Conservation (phyloP, 306 rosid species). For the Mimosa bimucronata region DNA sequence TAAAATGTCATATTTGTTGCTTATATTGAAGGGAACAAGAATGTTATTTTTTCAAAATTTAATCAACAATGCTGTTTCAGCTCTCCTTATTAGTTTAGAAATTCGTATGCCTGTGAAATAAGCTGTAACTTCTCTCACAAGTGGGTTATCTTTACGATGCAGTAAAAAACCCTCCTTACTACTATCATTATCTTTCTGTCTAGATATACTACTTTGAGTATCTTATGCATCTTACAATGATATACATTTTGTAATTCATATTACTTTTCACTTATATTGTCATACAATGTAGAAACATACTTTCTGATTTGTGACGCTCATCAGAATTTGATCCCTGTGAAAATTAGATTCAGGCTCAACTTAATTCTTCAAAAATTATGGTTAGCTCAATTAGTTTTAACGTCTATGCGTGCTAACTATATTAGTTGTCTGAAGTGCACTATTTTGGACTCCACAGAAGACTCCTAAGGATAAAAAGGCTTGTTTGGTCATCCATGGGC, state of each 20-base stretch:
- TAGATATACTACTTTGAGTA: background rate
- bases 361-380: slow-evolving; percentile 15
- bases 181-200: background rate
- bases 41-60: background rate
- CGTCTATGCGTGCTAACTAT: slow-evolving; percentile 25
- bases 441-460: slow-evolving; percentile 63
- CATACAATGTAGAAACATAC: background rate
- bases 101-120: slow-evolving; percentile 4
- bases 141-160: slow-evolving; percentile 5
- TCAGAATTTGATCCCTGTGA: background rate
- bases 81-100: slow-evolving; percentile 7
- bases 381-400: slow-evolving; percentile 15
- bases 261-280: background rate
- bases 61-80: background rate
- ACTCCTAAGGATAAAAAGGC: slow-evolving; percentile 99
- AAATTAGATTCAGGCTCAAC: background rate
- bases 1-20: background rate
- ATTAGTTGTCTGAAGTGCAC: slow-evolving; percentile 38
- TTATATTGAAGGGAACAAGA: background rate
- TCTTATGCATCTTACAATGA: background rate
- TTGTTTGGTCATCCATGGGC: slow-evolving; percentile 84
- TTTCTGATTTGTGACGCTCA: background rate
- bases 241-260: background rate
- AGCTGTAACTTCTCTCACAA: background rate
- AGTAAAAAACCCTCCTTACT: background rate